Conservation (phyloP, 2,329 filamentous ascomycete species). For the Conoideocrella luteorostrata region DNA sequence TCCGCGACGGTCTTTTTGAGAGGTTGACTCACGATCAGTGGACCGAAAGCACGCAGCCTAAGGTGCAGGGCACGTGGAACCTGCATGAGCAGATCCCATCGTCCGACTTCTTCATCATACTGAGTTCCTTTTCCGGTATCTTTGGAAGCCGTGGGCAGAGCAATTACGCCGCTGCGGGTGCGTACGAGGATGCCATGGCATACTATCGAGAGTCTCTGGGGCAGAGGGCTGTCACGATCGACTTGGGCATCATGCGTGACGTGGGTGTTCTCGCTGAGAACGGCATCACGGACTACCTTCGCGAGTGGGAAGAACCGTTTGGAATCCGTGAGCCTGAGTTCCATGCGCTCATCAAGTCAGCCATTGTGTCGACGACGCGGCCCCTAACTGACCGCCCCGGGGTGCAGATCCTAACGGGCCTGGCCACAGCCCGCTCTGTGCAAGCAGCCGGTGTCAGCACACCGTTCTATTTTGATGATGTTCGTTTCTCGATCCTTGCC, state of each 20-base stretch:
- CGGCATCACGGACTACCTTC: not conserved
- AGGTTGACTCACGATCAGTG: slow-evolving; percentile 31
- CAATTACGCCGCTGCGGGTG: slow-evolving; percentile 42
- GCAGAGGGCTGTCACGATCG: not conserved
- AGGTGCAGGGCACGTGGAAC: slow-evolving; percentile 34
- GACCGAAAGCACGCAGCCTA: slow-evolving; percentile 23
- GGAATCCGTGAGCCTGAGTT: slow-evolving; percentile 16
- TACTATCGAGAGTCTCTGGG: slow-evolving; percentile 21
- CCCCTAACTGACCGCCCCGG: not conserved
- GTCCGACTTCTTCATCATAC: slow-evolving; percentile 35
- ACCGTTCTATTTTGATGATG: not conserved
- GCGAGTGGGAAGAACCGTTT: slow-evolving; percentile 12
- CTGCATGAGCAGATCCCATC: slow-evolving; percentile 23
- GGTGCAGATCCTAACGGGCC: not conserved
- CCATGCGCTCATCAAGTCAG: slow-evolving; percentile 13
- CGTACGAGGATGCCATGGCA: slow-evolving; percentile 34
- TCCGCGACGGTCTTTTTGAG: slow-evolving; percentile 17
- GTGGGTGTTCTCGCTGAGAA: not conserved
- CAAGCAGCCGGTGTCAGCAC: not conserved
- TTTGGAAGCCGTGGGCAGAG: slow-evolving; percentile 43
- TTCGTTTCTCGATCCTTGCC: not conserved
- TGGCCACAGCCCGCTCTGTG: not conserved
- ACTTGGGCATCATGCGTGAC: slow-evolving; percentile 1
- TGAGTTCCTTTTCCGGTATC: slow-evolving; percentile 32
- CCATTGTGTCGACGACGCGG: slow-evolving; percentile 6